Conservation (phyloP, 2,329 filamentous ascomycete species). For the Pseudonectria foliicola region DNA sequence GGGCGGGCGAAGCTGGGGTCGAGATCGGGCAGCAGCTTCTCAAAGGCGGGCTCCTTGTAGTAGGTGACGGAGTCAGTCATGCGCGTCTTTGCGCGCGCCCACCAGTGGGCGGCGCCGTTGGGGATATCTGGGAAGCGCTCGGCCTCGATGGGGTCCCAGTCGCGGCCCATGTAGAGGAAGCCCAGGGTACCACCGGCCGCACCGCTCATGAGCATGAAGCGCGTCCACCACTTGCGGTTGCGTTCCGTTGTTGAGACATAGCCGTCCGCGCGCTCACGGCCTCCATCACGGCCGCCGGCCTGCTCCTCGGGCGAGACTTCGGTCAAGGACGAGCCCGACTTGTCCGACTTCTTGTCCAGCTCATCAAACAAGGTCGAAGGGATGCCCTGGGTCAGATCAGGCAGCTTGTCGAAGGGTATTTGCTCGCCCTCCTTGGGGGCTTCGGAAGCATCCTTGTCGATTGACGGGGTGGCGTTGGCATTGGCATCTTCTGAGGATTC, state of each 20-base stretch:
- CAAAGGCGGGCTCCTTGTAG: conserved; percentile 93
- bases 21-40: conserved; percentile 80
- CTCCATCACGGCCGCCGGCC: conserved; percentile 22
- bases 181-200: conserved; percentile 49
- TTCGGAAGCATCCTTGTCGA: conserved; percentile 19
- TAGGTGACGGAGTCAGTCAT: conserved; percentile 73
- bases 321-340: conserved; percentile 24
- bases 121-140: conserved; percentile 62
- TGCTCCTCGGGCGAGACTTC: conserved; percentile 30
- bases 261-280: conserved; percentile 55
- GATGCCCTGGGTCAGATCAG: conserved; percentile 89
- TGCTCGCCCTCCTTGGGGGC: conserved; percentile 30
- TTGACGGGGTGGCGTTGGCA: conserved; percentile 12
- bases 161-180: conserved; percentile 71
- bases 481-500: conserved; percentile 11
- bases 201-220: conserved; percentile 62
- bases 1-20: conserved; percentile 76
- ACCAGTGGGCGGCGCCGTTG: conserved; percentile 70
- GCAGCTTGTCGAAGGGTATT: conserved; percentile 61
- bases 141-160: conserved; percentile 79
- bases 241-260: conserved; percentile 90
- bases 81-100: conserved; percentile 70
- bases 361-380: conserved; percentile 85
- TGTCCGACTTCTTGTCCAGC: conserved; percentile 40
- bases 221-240: conserved; percentile 68